Evolutionary conservation across 345 rosid species (phyloP).

Genomic region (Gossypium raimondii): DNA sequence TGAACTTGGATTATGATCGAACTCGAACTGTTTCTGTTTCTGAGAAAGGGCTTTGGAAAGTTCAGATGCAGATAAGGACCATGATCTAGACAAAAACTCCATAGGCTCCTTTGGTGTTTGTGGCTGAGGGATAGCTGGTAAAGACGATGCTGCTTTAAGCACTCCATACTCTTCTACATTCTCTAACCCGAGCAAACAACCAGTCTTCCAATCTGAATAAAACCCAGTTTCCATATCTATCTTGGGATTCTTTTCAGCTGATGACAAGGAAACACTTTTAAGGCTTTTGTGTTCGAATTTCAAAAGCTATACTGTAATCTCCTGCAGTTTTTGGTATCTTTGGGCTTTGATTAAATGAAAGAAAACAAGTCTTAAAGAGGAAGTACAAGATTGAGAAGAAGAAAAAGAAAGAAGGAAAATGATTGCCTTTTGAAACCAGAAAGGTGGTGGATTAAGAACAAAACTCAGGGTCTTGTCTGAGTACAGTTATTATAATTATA

Average conservation of each 20-base stretch:
- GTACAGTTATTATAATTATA: slow-evolving; percentile 20
- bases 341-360: neutral
- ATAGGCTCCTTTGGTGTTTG: slow-evolving; percentile 86
- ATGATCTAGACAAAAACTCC: slow-evolving; percentile 91
- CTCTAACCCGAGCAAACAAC: slow-evolving; percentile 39
- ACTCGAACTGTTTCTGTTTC: slow-evolving; percentile 49
- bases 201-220: slow-evolving; percentile 40
- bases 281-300: neutral
- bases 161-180: slow-evolving; percentile 54
- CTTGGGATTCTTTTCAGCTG: neutral
- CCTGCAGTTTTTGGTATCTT: neutral
- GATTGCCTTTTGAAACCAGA: slow-evolving; percentile 10
- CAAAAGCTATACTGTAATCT: neutral
- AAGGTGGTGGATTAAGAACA: neutral
- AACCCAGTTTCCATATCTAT: slow-evolving; percentile 47
- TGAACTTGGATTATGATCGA: slow-evolving; percentile 25
- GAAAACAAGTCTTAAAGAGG: neutral
- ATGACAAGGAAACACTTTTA: neutral
- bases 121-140: slow-evolving; percentile 66
- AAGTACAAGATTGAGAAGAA: neutral
- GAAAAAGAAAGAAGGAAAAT: neutral
- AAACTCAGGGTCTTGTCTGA: slow-evolving; percentile 12
- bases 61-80: slow-evolving; percentile 91
- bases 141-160: slow-evolving; percentile 25
- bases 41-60: slow-evolving; percentile 83